Base-by-base conservation (phyloP, 2,329 filamentous ascomycete genomes). In the Endothia cerciana region DNA sequence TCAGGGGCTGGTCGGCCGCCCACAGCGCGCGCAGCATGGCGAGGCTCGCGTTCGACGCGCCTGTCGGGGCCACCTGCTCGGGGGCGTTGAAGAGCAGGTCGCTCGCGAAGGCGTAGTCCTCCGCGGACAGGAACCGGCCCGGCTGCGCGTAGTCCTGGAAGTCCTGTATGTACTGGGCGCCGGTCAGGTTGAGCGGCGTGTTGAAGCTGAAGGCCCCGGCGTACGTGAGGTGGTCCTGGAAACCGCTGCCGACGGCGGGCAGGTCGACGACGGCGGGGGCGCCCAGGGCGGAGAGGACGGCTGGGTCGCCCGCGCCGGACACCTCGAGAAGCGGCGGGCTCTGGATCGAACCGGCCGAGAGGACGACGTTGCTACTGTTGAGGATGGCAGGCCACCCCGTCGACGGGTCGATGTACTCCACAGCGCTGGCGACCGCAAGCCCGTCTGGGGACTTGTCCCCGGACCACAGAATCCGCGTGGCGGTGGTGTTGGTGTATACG, bases 321-420 rank as follows among this genome's bases (percentile, higher is more conserved):
- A 49, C 17, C 33, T 66, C 65, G 38, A 66, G 43, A 22, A 66
- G 57, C 4, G 56, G 51, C 17, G 65, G 60, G 47, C 55, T 64
- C 33, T 66, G 65, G 33, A 66, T 25, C 0, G 56, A 49, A 19
- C 65, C 65, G 1, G 65, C 58, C 3, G 65, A 66, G 22, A 66
- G 30, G 40, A 66, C 60, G 8, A 66, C 45, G 47, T 22, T 56
- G 17, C 40, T 64, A 6, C 60, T 61, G 41, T 59, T 53, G 43
- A 66, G 58, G 3, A 45, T 60, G 33, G 40, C 57, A 2, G 45
- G 57, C 4, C 15, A 11, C 2, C 57, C 38, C 7, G 40, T 58
- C 11, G 40, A 45, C 40, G 41, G 51, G 38, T 63, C 51, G 10
- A 43, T 33, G 19, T 57, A 45, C 51, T 63, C 51, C 11, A 55